phyloP scores from a whole-genome alignment of 306 rosid genomes.

The Trifolium dubium region DNA sequence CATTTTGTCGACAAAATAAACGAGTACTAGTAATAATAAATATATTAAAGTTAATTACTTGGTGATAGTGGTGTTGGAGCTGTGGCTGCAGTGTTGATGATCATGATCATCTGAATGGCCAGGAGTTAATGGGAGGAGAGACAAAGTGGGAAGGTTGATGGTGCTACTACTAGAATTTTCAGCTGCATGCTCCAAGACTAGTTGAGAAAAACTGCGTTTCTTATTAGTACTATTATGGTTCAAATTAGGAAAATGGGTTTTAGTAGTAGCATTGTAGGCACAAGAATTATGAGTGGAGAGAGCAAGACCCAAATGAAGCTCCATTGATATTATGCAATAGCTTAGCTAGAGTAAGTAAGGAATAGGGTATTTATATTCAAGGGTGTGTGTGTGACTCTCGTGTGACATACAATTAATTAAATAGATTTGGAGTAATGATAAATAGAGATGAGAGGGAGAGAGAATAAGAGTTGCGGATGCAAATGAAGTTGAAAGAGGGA shows the following conservation, averaged over 20 bases:
- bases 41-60: constrained; percentile 24
- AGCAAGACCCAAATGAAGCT: constrained; percentile 80
- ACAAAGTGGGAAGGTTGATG: constrained; percentile 52
- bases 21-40: background rate
- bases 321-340: constrained; percentile 47
- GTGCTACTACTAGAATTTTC: background rate
- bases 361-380: background rate
- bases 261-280: background rate
- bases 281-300: constrained; percentile 46
- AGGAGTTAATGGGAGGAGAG: constrained; percentile 66
- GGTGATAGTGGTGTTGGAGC: constrained; percentile 26
- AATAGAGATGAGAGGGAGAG: background rate
- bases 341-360: no score
- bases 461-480: constrained; percentile 10
- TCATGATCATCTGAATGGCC: constrained; percentile 47
- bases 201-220: constrained; percentile 52
- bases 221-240: constrained; percentile 3
- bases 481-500: background rate
- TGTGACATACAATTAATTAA: background rate
- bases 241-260: background rate
- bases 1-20: no score
- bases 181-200: constrained; percentile 33
- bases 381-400: background rate
- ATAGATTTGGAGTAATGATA: background rate
- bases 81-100: constrained; percentile 14